phyloP scores from a whole-genome alignment of 345 rosid species.

The Salix suchowensis region DNA sequence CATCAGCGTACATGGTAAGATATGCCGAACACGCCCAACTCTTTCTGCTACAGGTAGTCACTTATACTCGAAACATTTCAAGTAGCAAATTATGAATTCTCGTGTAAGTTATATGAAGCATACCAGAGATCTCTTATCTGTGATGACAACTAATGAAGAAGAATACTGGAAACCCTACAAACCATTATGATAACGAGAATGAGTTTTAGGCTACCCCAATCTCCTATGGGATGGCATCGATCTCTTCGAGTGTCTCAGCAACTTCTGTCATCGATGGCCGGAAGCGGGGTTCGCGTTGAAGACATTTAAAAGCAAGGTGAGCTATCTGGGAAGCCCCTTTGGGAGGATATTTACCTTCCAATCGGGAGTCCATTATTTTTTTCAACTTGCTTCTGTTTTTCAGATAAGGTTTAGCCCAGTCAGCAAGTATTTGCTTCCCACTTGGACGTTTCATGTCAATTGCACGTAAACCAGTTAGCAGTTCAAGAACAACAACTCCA shows the following conservation, averaged over 20 bases:
- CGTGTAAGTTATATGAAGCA: background rate
- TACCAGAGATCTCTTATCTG: background rate
- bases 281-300: background rate
- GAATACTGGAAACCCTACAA: background rate
- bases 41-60: background rate
- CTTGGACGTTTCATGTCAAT: slow-evolving; percentile 5
- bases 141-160: no score
- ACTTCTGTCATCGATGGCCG: slow-evolving; percentile 18
- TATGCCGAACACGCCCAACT: background rate
- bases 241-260: slow-evolving; percentile 3
- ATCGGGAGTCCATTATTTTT: slow-evolving; percentile 6
- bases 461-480: slow-evolving; percentile 16
- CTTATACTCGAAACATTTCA: background rate
- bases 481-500: slow-evolving; percentile 15
- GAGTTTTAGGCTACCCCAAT: background rate
- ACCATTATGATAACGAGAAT: background rate
- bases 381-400: background rate
- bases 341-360: slow-evolving; percentile 3
- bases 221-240: background rate
- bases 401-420: slow-evolving; percentile 6
- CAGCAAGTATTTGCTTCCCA: background rate
- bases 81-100: background rate
- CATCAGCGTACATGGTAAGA: background rate
- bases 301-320: slow-evolving; percentile 5
- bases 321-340: background rate